A percentile compares a stretch with the other conserved stretches of the same genome.
phyloP scores from a whole-genome alignment of 208 protist species.

The Crithidia brevicula region DNA sequence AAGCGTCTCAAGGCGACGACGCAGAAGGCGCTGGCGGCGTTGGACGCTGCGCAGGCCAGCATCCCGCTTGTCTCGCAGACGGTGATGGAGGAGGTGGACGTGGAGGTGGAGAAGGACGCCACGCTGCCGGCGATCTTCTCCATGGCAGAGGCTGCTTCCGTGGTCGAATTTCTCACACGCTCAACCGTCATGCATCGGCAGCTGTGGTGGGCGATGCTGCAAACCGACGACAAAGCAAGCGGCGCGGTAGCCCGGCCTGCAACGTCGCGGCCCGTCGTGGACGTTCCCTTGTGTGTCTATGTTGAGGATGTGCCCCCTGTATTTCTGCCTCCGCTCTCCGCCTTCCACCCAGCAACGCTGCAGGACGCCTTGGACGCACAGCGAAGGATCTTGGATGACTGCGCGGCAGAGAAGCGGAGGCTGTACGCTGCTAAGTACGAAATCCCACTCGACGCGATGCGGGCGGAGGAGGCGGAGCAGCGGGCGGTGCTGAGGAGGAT shows the following conservation, averaged over 20 bases:
- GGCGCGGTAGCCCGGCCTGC: neutral
- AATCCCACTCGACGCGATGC: slow-evolving; percentile 30
- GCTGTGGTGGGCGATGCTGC: slow-evolving; percentile 54
- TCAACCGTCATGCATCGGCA: slow-evolving; percentile 67
- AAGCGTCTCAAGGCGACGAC: slow-evolving; percentile 52
- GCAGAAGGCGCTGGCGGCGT: slow-evolving; percentile 47
- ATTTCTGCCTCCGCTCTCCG: slow-evolving; percentile 61
- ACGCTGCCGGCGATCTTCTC: slow-evolving; percentile 65
- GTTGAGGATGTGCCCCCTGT: slow-evolving; percentile 42
- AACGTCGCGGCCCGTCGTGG: slow-evolving; percentile 17
- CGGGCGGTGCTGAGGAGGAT: slow-evolving; percentile 23
- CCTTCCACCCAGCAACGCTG: slow-evolving; percentile 50
- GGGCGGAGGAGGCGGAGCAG: slow-evolving; percentile 32
- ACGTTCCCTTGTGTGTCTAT: slow-evolving; percentile 12
- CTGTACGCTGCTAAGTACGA: slow-evolving; percentile 34
- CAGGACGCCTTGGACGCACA: slow-evolving; percentile 46
- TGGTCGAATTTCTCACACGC: slow-evolving; percentile 66
- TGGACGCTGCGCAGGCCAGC: slow-evolving; percentile 45
- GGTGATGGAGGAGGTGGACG: slow-evolving; percentile 33
- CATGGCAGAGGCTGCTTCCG: slow-evolving; percentile 45
- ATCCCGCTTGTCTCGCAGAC: slow-evolving; percentile 43
- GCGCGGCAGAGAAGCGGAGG: slow-evolving; percentile 18
- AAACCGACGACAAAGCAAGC: neutral
- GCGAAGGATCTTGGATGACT: slow-evolving; percentile 36
- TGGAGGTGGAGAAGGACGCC: slow-evolving; percentile 50